Percentiles rank a stretch among this genome's conserved stretches.
Conservation (phyloP, 176 grass and related monocot genomes). For the Chrysopogon serrulatus region DNA sequence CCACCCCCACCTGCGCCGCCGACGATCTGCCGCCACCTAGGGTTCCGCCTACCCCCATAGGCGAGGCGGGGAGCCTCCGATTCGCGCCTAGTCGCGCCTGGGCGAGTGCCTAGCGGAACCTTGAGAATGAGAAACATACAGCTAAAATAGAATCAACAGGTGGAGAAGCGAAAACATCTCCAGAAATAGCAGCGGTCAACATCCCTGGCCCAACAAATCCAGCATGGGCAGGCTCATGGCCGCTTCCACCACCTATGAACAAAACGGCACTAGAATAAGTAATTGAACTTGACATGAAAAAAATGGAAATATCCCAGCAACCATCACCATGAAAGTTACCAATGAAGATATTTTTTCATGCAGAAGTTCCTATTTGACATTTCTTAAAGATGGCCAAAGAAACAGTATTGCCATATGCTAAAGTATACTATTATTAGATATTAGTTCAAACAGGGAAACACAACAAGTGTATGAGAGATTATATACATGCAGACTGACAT, state of each 20-base stretch:
- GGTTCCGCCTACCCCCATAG: too few species aligned
- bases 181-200: constrained; percentile 91
- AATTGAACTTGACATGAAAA: not conserved
- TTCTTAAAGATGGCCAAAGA: not conserved
- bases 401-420: too few species aligned
- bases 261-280: constrained; percentile 24
- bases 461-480: not conserved
- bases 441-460: not conserved
- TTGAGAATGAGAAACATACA: too few species aligned
- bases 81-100: too few species aligned
- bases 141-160: constrained; percentile 81
- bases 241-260: constrained; percentile 83
- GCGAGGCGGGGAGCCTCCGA: too few species aligned
- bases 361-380: not conserved
- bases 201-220: constrained; percentile 97
- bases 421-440: not conserved
- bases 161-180: constrained; percentile 91
- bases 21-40: too few species aligned
- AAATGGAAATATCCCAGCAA: constrained; percentile 25
- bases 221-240: constrained; percentile 92
- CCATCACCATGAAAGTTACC: too few species aligned
- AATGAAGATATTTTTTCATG: too few species aligned
- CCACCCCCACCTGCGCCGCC: too few species aligned
- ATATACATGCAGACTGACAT: not conserved
- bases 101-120: too few species aligned